Conservation (phyloP, 805 yeast genomes). For the Wickerhamiella lipophila region DNA sequence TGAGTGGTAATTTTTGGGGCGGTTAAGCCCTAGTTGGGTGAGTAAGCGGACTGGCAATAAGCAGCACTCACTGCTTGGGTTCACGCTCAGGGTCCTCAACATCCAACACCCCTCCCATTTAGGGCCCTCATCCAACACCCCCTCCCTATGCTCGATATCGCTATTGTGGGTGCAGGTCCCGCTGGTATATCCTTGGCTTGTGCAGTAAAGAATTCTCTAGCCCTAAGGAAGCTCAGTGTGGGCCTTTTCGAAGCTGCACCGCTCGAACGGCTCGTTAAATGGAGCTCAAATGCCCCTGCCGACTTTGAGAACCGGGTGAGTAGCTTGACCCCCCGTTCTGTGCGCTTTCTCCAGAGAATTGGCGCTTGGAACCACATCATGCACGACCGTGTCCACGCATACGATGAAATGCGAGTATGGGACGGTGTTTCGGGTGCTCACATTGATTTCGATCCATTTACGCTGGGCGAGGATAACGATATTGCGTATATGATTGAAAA, state of each 20-base stretch:
- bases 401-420: conserved; percentile 71
- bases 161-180: conserved; percentile 94
- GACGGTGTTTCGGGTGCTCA: conserved; percentile 68
- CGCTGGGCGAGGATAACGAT: conserved; percentile 24
- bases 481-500: conserved; percentile 84
- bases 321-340: conserved; percentile 72
- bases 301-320: conserved; percentile 67
- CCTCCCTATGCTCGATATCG: conserved; percentile 39
- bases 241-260: conserved; percentile 64
- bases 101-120: background rate
- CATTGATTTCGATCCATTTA: conserved; percentile 56
- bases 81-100: too few relatives aligned
- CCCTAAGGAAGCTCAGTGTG: conserved; percentile 46
- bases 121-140: background rate
- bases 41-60: too few relatives aligned
- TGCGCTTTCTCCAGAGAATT: conserved; percentile 49
- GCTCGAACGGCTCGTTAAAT: conserved; percentile 39
- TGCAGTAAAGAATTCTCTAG: conserved; percentile 54
- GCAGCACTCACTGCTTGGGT: too few relatives aligned
- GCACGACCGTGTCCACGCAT: conserved; percentile 60
- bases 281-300: conserved; percentile 27
- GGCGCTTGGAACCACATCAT: conserved; percentile 66
- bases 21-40: conserved; percentile 3
- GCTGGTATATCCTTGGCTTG: conserved; percentile 85
- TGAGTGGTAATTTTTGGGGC: conserved; percentile 8